Evolutionary conservation across 768 basidiomycete species (phyloP), one percentile per base, ranked within the genome.

Genomic region (Rhizopogon roseolus): DNA sequence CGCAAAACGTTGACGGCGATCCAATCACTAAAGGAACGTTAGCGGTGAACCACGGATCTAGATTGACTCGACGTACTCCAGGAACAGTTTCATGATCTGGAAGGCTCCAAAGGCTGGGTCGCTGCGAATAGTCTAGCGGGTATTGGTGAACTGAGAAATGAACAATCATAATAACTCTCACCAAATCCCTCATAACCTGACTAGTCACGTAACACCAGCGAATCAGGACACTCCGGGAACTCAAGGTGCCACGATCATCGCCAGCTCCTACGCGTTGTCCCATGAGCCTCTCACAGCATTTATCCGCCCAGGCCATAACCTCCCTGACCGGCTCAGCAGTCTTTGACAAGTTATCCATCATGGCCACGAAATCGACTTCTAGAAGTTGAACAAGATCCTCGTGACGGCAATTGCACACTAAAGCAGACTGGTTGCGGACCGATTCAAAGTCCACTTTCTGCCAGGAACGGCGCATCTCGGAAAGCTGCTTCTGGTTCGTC

Each of bases 161-260:
- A 36, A 50, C 50, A 43, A 14, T 22, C 29, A 41, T 28, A 5
- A 13, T 36, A 51, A 53, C 34, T 70, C 87, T 68, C 66, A 92
- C 89, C 67, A 94, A 74, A 70, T 94, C 92, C 62, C 92, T 78
- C 90, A 93, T 94, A 61, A 94, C 84, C 69, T 94, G 91, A 69
- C 88, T 90, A 16, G 91, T 93, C 65, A 93, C 92, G 71, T 93
- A 93, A 48, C 90, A 89, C 91, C 90, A 93, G 52, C 91, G 84
- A 67, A 93, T 91, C 64, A 94, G 76, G 50, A 93, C 81, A 65
- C 90, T 92, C 57, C 92, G 77, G 44, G 91, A 90, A 67, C 88
- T 91, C 86, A 93, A 84, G 14, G 85, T 83, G 54, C 84, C 76
- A 62, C 88, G 77, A 55, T 93, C 91, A 58, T 92, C 90, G 45